Conservation (phyloP, 2,329 filamentous ascomycete genomes). For the Aspergillus carbonarius region DNA sequence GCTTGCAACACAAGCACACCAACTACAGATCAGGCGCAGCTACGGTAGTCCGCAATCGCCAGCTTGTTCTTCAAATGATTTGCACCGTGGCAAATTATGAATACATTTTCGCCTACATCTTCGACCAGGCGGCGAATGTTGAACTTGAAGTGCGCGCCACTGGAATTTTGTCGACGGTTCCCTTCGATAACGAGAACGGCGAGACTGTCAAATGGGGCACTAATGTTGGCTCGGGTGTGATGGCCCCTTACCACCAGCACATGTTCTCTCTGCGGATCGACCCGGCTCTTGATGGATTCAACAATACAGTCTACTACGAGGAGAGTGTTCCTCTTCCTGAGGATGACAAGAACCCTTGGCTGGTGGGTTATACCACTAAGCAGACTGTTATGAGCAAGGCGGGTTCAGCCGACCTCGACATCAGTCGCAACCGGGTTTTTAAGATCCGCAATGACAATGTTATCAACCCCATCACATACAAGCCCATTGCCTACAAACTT, state of each 20-base stretch:
- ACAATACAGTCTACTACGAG: slow-evolving; percentile 57
- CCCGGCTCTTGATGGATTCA: slow-evolving; percentile 59
- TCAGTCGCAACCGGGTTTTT: slow-evolving; percentile 53
- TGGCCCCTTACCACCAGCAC: slow-evolving; percentile 72
- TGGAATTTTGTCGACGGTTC: slow-evolving; percentile 66
- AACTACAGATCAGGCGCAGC: slow-evolving; percentile 67
- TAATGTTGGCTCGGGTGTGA: slow-evolving; percentile 66
- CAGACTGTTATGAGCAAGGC: slow-evolving; percentile 51
- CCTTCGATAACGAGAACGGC: slow-evolving; percentile 61
- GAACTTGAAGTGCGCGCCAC: slow-evolving; percentile 68
- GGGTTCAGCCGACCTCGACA: slow-evolving; percentile 50
- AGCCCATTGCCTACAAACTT: slow-evolving; percentile 58
- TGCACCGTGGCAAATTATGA: slow-evolving; percentile 73
- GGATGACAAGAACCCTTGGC: slow-evolving; percentile 51
- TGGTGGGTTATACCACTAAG: slow-evolving; percentile 51
- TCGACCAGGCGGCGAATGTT: slow-evolving; percentile 68
- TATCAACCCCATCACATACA: slow-evolving; percentile 55
- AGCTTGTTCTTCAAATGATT: slow-evolving; percentile 68
- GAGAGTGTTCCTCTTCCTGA: slow-evolving; percentile 63
- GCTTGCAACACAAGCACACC: slow-evolving; percentile 70
- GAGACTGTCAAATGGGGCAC: slow-evolving; percentile 66
- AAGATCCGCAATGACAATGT: slow-evolving; percentile 57
- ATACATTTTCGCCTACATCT: slow-evolving; percentile 70
- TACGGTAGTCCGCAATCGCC: slow-evolving; percentile 62
- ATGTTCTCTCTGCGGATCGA: slow-evolving; percentile 69